Conservation (phyloP, 2,329 filamentous ascomycete species). For the Sclerotinia borealis region DNA sequence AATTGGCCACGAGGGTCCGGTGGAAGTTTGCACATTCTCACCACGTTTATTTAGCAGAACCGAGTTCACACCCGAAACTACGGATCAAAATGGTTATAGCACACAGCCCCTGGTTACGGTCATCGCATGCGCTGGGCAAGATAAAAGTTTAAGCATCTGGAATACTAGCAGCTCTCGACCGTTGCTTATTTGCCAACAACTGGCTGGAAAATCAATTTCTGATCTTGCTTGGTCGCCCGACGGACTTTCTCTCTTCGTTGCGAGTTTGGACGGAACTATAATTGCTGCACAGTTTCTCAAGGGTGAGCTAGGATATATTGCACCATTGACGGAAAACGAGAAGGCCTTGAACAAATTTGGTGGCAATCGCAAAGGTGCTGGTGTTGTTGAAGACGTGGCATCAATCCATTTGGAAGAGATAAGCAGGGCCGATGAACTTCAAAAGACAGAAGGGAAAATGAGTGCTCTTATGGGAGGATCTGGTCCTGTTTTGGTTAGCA, state of each 20-base stretch:
- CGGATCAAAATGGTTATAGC: constrained; percentile 42
- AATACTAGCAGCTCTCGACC: constrained; percentile 93
- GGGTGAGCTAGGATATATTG: constrained; percentile 85
- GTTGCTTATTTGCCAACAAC: constrained; percentile 81
- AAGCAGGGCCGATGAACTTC: constrained; percentile 85
- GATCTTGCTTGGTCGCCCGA: constrained; percentile 93
- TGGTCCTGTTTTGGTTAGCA: constrained; percentile 33
- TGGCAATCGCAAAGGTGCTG: constrained; percentile 77
- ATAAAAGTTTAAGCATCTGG: constrained; percentile 95
- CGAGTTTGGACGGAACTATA: constrained; percentile 85
- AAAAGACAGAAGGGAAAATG: constrained; percentile 90
- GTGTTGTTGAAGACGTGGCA: constrained; percentile 88
- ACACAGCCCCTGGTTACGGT: constrained; percentile 67
- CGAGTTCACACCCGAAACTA: constrained; percentile 47
- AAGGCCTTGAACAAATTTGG: constrained; percentile 91
- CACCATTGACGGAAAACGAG: constrained; percentile 81
- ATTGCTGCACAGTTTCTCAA: constrained; percentile 74
- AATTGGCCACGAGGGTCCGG: constrained; percentile 93
- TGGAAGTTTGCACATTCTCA: constrained; percentile 96
- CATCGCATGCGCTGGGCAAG: constrained; percentile 92
- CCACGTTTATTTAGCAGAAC: constrained; percentile 78
- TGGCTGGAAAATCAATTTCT: constrained; percentile 86
- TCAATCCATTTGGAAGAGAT: constrained; percentile 81
- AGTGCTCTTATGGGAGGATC: constrained; percentile 95
- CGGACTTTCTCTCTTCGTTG: constrained; percentile 78